Conservation (phyloP, 140 eudicot species). For the Flaveria floridana region DNA sequence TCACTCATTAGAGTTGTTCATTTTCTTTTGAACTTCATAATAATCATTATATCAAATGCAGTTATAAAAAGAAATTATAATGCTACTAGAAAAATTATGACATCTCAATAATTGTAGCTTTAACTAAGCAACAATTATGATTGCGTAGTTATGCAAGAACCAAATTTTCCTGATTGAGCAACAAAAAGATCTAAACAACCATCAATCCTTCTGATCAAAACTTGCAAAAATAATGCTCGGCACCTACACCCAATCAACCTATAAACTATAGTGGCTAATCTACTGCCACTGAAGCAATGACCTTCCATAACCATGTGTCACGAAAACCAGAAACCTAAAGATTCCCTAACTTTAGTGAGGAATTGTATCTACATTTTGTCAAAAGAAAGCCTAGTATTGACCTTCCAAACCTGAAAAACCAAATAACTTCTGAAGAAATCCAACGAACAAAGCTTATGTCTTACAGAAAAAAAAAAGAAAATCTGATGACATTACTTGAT, state of each 20-base stretch:
- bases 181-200: not conserved
- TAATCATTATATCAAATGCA: not conserved
- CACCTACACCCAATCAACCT: not conserved
- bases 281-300: not conserved
- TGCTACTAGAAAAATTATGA: not conserved
- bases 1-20: not conserved
- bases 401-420: not conserved
- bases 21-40: not conserved
- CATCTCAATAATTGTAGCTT: not conserved
- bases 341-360: not conserved
- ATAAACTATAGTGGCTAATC: slow-evolving; percentile 8
- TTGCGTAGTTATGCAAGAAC: not conserved
- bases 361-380: not conserved
- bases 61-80: not conserved
- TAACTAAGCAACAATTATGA: not conserved
- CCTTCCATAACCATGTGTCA: not conserved
- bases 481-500: too few relatives aligned
- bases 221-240: not conserved
- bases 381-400: not conserved
- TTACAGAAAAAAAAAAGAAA: not conserved
- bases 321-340: not conserved
- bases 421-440: not conserved
- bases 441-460: not conserved
- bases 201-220: not conserved
- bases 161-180: not conserved